These are phyloP conservation scores for Dendrocalamus latiflorus DNA, from an alignment of 202 grass and related monocot genomes.

Conservation along the genomic window DNA sequence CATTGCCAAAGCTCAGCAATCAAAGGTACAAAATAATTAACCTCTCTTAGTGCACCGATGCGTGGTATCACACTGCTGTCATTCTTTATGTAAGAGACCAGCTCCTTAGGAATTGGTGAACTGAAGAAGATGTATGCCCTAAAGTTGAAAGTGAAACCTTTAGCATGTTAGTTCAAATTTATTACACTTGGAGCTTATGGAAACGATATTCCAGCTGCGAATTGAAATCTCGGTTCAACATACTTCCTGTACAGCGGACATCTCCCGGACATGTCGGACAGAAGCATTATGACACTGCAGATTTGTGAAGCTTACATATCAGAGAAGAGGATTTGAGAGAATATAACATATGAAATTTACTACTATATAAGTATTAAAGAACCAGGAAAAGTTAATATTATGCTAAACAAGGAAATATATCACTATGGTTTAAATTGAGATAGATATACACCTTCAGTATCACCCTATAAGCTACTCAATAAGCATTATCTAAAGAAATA, in stretches of 20 bases:
- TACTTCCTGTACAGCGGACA: constrained; percentile 88
- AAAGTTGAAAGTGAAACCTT: constrained; percentile 22
- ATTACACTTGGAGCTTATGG: constrained; percentile 6
- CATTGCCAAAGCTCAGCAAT: background rate
- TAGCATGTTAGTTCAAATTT: constrained; percentile 1
- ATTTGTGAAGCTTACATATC: constrained; percentile 24
- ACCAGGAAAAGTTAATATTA: background rate
- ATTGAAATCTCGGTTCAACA: constrained; percentile 22
- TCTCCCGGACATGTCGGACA: constrained; percentile 95
- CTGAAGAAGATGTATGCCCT: constrained; percentile 91
- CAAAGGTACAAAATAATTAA: constrained; percentile 22
- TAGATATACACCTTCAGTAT: background rate
- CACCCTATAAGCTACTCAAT: background rate
- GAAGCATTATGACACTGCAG: constrained; percentile 90
- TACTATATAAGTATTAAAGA: background rate
- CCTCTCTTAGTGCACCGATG: constrained; percentile 89
- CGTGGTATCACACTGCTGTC: constrained; percentile 85
- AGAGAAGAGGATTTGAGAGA: constrained; percentile 4
- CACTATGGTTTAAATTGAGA: background rate
- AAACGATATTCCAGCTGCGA: constrained; percentile 23
- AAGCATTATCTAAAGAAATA: background rate
- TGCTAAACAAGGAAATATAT: background rate
- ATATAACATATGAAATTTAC: background rate
- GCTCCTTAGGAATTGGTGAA: constrained; percentile 77
- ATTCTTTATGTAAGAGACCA: constrained; percentile 91